A percentile compares a stretch with the other conserved stretches of the same genome.
phyloP scores from a whole-genome alignment of 345 rosid genomes.

The Gossypium australe region DNA sequence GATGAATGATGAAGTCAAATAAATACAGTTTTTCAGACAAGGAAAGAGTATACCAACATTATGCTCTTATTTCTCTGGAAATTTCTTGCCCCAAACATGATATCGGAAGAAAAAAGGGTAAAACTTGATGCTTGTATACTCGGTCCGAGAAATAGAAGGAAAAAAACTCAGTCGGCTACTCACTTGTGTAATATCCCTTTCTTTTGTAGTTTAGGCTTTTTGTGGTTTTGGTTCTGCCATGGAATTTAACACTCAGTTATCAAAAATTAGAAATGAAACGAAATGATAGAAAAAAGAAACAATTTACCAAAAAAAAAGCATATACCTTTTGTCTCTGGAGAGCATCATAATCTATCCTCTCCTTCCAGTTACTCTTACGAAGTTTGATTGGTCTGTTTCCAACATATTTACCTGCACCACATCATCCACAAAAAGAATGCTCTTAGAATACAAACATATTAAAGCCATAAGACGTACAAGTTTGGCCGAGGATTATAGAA shows the following conservation, averaged over 20 bases:
- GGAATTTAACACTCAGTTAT: conserved; percentile 11
- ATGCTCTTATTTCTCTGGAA: not conserved
- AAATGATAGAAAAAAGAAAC: not conserved
- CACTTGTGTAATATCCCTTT: conserved; percentile 82
- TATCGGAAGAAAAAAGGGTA: not conserved
- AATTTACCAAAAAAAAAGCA: not conserved
- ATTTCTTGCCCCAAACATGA: not conserved
- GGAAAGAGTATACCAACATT: not conserved
- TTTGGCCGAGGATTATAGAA: not conserved
- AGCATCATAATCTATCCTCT: conserved; percentile 72
- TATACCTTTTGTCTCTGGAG: conserved; percentile 65
- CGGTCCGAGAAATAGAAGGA: not conserved
- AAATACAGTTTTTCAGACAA: not conserved
- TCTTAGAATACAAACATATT: not conserved
- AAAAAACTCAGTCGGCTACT: not conserved
- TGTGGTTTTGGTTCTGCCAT: conserved; percentile 56
- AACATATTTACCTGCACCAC: conserved; percentile 79
- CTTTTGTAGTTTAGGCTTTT: conserved; percentile 65
- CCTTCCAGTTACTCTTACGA: conserved; percentile 95
- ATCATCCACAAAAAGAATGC: not conserved
- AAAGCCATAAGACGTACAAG: not conserved
- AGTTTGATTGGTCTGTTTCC: conserved; percentile 93
- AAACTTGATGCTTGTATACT: not conserved
- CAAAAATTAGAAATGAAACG: not conserved
- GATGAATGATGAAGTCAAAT: not conserved